These are phyloP conservation scores for Novakomyces olei DNA, from an alignment of 805 yeast species.

Conservation along the genomic window DNA sequence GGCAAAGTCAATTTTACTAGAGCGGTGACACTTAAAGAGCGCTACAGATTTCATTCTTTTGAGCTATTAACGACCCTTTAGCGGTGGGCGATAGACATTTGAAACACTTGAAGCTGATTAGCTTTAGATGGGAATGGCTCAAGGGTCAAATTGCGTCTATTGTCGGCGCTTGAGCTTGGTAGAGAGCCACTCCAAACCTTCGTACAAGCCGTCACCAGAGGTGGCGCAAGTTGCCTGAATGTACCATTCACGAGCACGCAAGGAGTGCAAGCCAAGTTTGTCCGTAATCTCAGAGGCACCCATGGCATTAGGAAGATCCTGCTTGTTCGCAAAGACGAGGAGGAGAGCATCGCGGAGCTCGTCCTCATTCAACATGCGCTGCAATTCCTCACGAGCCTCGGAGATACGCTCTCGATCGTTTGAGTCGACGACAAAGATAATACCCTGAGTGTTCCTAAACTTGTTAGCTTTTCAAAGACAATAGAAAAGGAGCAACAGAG, in stretches of 20 bases:
- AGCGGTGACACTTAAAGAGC: no score
- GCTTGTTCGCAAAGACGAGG: conserved; percentile 92
- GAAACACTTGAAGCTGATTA: no score
- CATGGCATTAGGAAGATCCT: conserved; percentile 98
- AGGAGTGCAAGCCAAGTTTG: conserved; percentile 85
- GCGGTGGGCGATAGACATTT: no score
- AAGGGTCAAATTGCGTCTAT: no score
- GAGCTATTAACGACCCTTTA: no score
- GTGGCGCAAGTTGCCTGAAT: conserved; percentile 98
- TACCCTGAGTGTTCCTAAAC: conserved; percentile 98
- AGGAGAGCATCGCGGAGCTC: conserved; percentile 91
- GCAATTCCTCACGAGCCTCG: conserved; percentile 95
- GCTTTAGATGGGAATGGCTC: no score
- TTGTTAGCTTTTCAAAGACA: no score
- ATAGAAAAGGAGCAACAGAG: no score
- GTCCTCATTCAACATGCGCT: conserved; percentile 95
- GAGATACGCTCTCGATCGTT: conserved; percentile 94
- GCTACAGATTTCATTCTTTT: no score
- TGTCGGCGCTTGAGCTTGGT: conserved; percentile 31
- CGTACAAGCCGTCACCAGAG: conserved; percentile 94
- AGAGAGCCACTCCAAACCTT: conserved; percentile 93
- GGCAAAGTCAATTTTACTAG: no score
- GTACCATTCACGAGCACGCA: conserved; percentile 98
- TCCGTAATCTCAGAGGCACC: conserved; percentile 96
- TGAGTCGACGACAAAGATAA: conserved; percentile 91